Evolutionary conservation across 2,329 filamentous ascomycete genomes (phyloP).

Genomic region (Trichothecium roseum): DNA sequence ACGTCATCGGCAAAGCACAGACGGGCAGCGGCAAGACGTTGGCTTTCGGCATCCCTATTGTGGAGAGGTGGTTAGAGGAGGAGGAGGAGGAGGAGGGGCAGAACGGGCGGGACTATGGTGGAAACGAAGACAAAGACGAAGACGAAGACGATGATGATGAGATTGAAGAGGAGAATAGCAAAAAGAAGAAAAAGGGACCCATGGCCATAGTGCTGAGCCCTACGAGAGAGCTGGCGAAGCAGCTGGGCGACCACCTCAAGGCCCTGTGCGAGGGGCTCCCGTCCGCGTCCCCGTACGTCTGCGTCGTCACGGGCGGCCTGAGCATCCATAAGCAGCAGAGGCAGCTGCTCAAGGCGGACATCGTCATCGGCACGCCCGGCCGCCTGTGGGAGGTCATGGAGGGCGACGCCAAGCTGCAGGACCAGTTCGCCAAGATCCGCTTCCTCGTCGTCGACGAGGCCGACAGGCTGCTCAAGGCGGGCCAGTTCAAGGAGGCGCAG

Average conservation of each 20-base stretch:
- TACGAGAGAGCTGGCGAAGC: conserved; percentile 87
- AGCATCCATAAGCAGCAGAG: conserved; percentile 93
- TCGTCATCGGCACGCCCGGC: conserved; percentile 88
- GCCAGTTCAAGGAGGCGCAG: conserved; percentile 89
- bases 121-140: conserved; percentile 5
- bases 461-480: conserved; percentile 81
- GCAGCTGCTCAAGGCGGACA: conserved; percentile 72
- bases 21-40: conserved; percentile 96
- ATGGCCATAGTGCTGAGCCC: conserved; percentile 79
- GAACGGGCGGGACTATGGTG: conserved; percentile 7
- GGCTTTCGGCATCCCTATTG: conserved; percentile 86
- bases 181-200: conserved; percentile 33
- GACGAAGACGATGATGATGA: conserved; percentile 20
- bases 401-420: conserved; percentile 57
- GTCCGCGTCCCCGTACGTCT: conserved; percentile 59
- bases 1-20: conserved; percentile 91
- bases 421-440: conserved; percentile 59
- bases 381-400: conserved; percentile 91
- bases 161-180: conserved; percentile 17
- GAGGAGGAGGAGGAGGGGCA: conserved; percentile 23
- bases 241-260: conserved; percentile 74
- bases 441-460: conserved; percentile 93
- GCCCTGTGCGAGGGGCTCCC: conserved; percentile 54
- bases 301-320: conserved; percentile 81
- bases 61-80: conserved; percentile 66